These are phyloP conservation scores for Mortierella sp. DNA, from an alignment of 371 early-diverging fungal species.

Conservation along the genomic window DNA sequence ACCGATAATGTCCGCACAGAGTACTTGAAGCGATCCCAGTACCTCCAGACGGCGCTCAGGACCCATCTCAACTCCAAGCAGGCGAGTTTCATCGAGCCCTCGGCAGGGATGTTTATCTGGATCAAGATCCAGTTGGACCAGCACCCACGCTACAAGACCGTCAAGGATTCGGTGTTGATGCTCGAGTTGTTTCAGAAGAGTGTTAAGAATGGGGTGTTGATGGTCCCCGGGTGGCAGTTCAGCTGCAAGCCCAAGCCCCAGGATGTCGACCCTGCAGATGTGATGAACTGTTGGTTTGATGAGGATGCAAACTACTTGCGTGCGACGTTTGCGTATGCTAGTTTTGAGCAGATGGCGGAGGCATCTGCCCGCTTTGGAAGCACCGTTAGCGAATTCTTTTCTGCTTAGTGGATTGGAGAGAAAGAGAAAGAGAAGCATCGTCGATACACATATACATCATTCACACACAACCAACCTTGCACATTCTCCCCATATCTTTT, in stretches of 20 bases:
- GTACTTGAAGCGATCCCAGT: constrained; percentile 74
- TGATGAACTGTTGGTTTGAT: constrained; percentile 29
- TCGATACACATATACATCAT: neutral
- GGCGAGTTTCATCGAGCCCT: constrained; percentile 78
- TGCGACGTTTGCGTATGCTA: constrained; percentile 70
- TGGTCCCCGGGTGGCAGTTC: constrained; percentile 75
- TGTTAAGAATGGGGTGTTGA: constrained; percentile 67
- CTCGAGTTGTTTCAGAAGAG: constrained; percentile 44
- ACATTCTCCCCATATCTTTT: neutral
- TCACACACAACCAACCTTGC: neutral
- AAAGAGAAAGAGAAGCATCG: no score
- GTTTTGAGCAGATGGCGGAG: constrained; percentile 67
- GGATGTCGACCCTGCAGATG: constrained; percentile 30
- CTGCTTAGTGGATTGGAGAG: neutral
- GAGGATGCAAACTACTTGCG: constrained; percentile 67
- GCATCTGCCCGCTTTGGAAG: constrained; percentile 62
- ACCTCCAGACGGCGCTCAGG: constrained; percentile 67
- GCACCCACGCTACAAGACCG: constrained; percentile 63
- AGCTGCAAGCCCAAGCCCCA: constrained; percentile 44
- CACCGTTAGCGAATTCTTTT: neutral
- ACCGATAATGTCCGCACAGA: constrained; percentile 67
- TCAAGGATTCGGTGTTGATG: constrained; percentile 47
- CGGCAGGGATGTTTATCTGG: constrained; percentile 93
- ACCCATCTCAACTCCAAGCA: constrained; percentile 65
- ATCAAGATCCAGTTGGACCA: constrained; percentile 69